Evolutionary conservation across 306 rosid species (phyloP).

Genomic region (Acacia melanoxylon): DNA sequence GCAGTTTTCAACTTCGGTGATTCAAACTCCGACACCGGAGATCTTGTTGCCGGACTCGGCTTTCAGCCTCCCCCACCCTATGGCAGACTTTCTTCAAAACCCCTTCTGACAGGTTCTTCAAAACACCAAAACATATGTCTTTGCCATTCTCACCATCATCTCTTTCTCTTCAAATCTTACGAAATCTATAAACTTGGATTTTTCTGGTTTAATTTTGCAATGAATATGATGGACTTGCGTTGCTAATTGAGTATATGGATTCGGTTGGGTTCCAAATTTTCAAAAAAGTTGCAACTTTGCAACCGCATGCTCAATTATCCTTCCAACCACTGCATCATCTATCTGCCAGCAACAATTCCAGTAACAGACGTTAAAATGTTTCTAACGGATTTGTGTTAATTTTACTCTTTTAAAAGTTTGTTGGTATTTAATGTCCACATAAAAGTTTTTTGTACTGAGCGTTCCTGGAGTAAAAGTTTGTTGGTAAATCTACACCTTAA

Average conservation of each 20-base stretch:
- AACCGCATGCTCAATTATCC: conserved; percentile 66
- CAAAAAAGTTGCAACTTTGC: conserved; percentile 69
- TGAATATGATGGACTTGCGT: conserved; percentile 69
- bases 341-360: conserved; percentile 30
- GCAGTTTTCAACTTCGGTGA: conserved; percentile 86
- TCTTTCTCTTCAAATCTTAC: conserved; percentile 43
- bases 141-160: conserved; percentile 37
- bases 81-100: conserved; percentile 60
- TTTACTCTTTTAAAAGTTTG: too few relatives aligned
- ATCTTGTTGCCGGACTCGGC: conserved; percentile 48
- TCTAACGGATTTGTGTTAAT: too few relatives aligned
- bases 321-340: conserved; percentile 65
- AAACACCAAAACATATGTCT: conserved; percentile 30
- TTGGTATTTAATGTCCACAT: too few relatives aligned
- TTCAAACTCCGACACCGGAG: conserved; percentile 87
- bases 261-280: conserved; percentile 69
- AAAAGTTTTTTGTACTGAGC: too few relatives aligned
- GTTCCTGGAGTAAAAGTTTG: too few relatives aligned
- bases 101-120: conserved; percentile 57
- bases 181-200: conserved; percentile 56
- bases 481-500: too few relatives aligned
- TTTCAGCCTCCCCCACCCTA: conserved; percentile 44
- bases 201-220: conserved; percentile 34
- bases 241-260: conserved; percentile 63
- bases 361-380: too few relatives aligned